Base-by-base conservation (phyloP, 2,329 filamentous ascomycete genomes). In the Ustulina deusta region DNA sequence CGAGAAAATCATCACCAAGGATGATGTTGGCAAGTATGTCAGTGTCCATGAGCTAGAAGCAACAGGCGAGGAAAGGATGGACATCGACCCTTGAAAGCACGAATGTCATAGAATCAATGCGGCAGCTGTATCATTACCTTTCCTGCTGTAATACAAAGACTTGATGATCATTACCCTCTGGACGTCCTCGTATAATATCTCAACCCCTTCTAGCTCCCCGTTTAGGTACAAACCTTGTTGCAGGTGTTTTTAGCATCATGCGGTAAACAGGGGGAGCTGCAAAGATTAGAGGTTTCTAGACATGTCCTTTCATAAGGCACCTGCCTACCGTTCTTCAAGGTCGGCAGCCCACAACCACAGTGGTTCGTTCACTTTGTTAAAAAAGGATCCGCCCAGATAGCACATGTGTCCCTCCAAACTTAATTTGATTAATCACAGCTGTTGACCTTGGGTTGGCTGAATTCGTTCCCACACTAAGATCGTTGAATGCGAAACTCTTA, bases 1-100 rank as follows among this genome's bases (percentile, higher is more conserved):
- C 81, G 93, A 99, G 86, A 97, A 97, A 87, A 87, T 98, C 74
- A 97, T 98, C 80, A 94, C 88, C 77, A 96, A 93, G 85, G 92
- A 95, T 80, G 93, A 99, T 77, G 91, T 99, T 76, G 92, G 92
- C 80, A 95, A 97, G 80, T 98, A 96, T 81, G 91, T 98, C 66
- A 97, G 91, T 34, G 92, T 99, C 66, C 90, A 97, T 76, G 94
- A 98, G 79, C 81, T 97, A 9, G 74, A 75, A 76, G 87, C 90
- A 63, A 87, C 89, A 63, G 89, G 91, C 70, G 87, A 87, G 57
- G 90, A 92, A 78, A 85, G 83, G 78, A 92, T 92, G 90, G 89
- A 92, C 74, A 83, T 91, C 52, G 89, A 91, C 78, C 82, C 84
- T 76, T 91, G 82, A 79, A 27, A 57, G 42, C 29, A 61, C n/a